These are phyloP conservation scores for Paraphaeosphaeria sporulosa DNA, from an alignment of 2,329 filamentous ascomycete species.

Conservation along the genomic window DNA sequence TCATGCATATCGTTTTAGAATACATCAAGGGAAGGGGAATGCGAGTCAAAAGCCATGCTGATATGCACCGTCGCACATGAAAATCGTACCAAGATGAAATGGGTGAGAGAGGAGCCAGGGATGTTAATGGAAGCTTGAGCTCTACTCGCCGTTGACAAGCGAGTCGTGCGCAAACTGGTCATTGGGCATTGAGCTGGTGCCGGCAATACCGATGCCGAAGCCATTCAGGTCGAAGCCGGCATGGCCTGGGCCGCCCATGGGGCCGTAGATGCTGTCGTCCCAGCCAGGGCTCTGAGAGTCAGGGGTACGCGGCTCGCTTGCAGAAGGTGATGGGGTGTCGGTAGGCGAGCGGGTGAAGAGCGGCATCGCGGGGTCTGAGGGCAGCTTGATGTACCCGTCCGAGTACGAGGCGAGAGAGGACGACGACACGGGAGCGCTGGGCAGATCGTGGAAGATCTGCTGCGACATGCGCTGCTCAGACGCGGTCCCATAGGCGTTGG, in stretches of 20 bases:
- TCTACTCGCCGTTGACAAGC: not conserved
- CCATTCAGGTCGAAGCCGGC: not conserved
- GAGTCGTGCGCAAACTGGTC: not conserved
- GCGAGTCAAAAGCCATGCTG: not conserved
- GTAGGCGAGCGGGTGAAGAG: constrained; percentile 34
- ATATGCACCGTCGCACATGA: not conserved
- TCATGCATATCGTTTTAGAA: not conserved
- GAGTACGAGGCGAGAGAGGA: constrained; percentile 19
- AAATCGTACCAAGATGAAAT: not conserved
- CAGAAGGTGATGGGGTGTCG: constrained; percentile 26
- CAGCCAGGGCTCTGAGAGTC: constrained; percentile 16
- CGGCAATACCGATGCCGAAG: not conserved
- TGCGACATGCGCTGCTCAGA: constrained; percentile 16
- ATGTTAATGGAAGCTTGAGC: not conserved
- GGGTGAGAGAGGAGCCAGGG: not conserved
- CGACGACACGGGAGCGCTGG: constrained; percentile 15
- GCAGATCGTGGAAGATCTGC: constrained; percentile 9
- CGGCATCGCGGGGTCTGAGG: constrained; percentile 28
- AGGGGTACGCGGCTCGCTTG: constrained; percentile 34
- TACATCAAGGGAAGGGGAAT: not conserved
- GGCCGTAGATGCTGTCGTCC: constrained; percentile 21
- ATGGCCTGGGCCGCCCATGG: constrained; percentile 6
- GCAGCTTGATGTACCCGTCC: constrained; percentile 29
- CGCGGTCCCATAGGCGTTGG: constrained; percentile 19
- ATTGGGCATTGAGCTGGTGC: not conserved